Conservation (phyloP, 2,329 filamentous ascomycete species). For the Neofusicoccum kwambonambiense region DNA sequence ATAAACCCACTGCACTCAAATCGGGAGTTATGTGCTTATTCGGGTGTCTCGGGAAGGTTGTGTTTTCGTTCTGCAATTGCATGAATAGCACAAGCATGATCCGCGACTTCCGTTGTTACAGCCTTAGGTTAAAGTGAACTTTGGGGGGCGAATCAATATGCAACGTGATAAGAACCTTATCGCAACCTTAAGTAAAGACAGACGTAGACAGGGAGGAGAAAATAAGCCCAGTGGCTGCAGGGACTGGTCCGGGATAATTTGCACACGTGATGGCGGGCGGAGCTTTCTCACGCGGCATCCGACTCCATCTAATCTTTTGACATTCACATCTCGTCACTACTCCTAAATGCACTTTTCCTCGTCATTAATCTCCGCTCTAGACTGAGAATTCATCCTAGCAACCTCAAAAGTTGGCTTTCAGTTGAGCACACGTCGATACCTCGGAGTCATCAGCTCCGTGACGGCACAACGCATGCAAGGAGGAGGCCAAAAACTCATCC, state of each 20-base stretch:
- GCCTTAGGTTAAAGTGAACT: neutral
- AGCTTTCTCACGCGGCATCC: neutral
- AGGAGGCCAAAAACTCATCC: too few species aligned
- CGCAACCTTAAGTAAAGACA: neutral
- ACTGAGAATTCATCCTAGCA: too few species aligned
- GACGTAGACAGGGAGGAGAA: neutral
- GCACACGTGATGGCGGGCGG: neutral
- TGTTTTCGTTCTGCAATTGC: neutral
- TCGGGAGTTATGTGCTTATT: neutral
- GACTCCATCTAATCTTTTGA: too few species aligned
- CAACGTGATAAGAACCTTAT: neutral
- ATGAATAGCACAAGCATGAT: neutral
- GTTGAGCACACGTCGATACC: too few species aligned
- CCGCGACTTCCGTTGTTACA: neutral
- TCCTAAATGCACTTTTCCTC: too few species aligned
- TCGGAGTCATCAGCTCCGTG: too few species aligned
- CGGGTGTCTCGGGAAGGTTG: neutral
- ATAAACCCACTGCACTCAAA: neutral
- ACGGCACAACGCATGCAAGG: too few species aligned
- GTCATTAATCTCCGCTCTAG: too few species aligned
- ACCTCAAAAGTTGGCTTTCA: too few species aligned
- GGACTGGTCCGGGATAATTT: neutral
- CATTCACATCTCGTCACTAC: too few species aligned
- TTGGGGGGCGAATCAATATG: neutral
- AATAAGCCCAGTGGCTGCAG: neutral